Percentiles rank a stretch among this genome's conserved stretches.
phyloP scores from a whole-genome alignment of 768 basidiomycete species.

The Leccinum olivaceopallidum region DNA sequence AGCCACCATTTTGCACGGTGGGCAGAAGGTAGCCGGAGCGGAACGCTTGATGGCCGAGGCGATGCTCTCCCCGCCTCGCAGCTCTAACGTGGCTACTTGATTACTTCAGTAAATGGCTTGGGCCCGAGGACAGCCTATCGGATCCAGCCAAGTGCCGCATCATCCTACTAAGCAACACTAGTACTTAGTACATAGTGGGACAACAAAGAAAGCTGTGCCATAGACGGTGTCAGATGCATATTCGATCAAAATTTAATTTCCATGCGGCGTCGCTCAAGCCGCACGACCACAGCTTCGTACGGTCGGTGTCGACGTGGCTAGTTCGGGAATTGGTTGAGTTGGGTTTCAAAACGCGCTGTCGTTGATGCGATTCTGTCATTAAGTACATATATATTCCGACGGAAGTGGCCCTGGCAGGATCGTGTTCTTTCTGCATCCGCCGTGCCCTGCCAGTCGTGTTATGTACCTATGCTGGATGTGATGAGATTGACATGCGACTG shows the following conservation, averaged over 20 bases:
- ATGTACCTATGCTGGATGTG: not conserved
- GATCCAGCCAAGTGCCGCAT: not conserved
- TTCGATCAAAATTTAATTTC: not conserved
- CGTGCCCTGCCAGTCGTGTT: not conserved
- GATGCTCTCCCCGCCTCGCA: not conserved
- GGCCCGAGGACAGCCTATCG: not conserved
- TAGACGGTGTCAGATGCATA: not conserved
- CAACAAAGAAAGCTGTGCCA: not conserved
- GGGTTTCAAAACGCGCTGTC: not conserved
- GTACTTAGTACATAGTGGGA: no score
- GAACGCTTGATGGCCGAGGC: not conserved
- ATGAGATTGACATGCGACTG: not conserved
- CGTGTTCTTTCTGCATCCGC: not conserved
- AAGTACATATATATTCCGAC: not conserved
- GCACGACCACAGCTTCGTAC: not conserved
- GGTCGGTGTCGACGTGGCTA: not conserved
- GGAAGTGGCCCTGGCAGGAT: not conserved
- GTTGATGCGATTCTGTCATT: not conserved
- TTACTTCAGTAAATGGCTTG: not conserved
- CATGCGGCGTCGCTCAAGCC: no score
- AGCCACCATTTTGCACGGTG: not conserved
- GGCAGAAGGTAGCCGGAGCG: not conserved
- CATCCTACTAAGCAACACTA: no score
- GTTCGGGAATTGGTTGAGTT: not conserved
- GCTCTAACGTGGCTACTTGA: not conserved